A percentile compares a stretch with the other conserved stretches of the same genome.
These are phyloP conservation scores for Ophioceras dolichostomum DNA, from an alignment of 2,329 filamentous ascomycete genomes.

Conservation along the genomic window DNA sequence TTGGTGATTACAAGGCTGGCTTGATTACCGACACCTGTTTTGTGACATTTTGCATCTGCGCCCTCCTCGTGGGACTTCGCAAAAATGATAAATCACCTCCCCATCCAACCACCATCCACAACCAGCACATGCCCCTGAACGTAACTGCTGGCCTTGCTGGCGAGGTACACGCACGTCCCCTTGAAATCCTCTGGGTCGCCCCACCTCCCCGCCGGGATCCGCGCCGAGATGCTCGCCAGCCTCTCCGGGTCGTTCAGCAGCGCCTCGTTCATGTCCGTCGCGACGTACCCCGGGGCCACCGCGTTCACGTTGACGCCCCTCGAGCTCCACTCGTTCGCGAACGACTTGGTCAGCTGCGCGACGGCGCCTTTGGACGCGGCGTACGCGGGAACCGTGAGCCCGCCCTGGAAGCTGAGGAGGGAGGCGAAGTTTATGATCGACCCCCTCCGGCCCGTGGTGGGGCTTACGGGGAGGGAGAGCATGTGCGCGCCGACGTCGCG, in stretches of 20 bases:
- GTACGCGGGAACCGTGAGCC: slow-evolving; percentile 80
- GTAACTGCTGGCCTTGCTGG: slow-evolving; percentile 61
- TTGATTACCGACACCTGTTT: too few relatives aligned
- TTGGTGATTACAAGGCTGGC: too few relatives aligned
- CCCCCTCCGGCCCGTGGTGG: slow-evolving; percentile 43
- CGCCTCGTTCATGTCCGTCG: slow-evolving; percentile 88
- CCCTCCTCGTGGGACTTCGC: too few relatives aligned
- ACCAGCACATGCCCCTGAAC: slow-evolving; percentile 72
- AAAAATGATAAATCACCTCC: too few relatives aligned
- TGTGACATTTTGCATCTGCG: too few relatives aligned
- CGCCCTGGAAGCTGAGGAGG: slow-evolving; percentile 74
- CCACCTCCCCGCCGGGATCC: slow-evolving; percentile 80
- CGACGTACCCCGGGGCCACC: slow-evolving; percentile 82
- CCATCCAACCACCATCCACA: slow-evolving; percentile 92
- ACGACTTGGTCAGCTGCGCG: slow-evolving; percentile 70
- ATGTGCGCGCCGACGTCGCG: slow-evolving; percentile 72
- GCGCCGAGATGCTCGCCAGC: slow-evolving; percentile 59
- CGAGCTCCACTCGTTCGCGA: slow-evolving; percentile 78
- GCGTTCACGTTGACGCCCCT: slow-evolving; percentile 76
- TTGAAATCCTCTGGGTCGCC: slow-evolving; percentile 70
- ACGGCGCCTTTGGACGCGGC: slow-evolving; percentile 78
- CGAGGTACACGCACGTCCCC: slow-evolving; percentile 50
- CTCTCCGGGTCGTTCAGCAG: slow-evolving; percentile 61
- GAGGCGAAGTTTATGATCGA: slow-evolving; percentile 77
- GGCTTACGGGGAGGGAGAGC: slow-evolving; percentile 41